Evolutionary conservation across 768 basidiomycete genomes (phyloP), one percentile per base, ranked within the genome.

Genomic region (Suillus ampliporus): DNA sequence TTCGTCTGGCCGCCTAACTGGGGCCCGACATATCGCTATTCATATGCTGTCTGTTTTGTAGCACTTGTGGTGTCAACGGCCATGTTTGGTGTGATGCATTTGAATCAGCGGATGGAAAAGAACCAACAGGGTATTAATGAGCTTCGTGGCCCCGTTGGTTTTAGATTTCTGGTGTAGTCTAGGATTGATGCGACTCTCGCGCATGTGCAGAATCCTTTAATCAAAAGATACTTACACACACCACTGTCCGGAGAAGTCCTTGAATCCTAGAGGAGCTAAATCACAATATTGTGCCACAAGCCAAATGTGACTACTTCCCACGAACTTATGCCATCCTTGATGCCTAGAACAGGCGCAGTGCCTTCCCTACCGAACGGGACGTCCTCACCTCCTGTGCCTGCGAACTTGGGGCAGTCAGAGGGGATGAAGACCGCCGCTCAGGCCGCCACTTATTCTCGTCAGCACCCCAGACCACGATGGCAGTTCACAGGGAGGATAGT

Each of bases 11-110:
- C 88, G 8, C 72, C 72, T 43, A 66, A 71, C 4, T 92, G 89
- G 89, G 89, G 87, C 2, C 89, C 87, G 4, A 80, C 82, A 4
- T 93, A 93, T 72, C 74, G 74, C 19, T 78, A 83, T 47, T 89
- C 89, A 1, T 94, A 88, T 72, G 83, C 80, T 9, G 89, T 95
- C 61, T 90, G 88, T 74, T 86, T 88, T 34, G 77, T 84, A 53
- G 82, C 83, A 62, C 84, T 80, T 62, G 82, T 80, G 6, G 61
- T 82, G 34, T 73, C 80, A 2, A 83, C 86, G 28, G 67, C 82
- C 40, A 78, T 87, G 74, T 81, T 80, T 65, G 76, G 79, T 62
- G 61, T 73, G 15, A 82, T 86, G 70, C 73, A 82, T n/a, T 62
- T 81, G 54, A 86, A 85, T 65, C 61, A 64, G 51, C 66, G 72